phyloP scores from a whole-genome alignment of 2,329 filamentous ascomycete species.

The Rhynchosporium secalis region DNA sequence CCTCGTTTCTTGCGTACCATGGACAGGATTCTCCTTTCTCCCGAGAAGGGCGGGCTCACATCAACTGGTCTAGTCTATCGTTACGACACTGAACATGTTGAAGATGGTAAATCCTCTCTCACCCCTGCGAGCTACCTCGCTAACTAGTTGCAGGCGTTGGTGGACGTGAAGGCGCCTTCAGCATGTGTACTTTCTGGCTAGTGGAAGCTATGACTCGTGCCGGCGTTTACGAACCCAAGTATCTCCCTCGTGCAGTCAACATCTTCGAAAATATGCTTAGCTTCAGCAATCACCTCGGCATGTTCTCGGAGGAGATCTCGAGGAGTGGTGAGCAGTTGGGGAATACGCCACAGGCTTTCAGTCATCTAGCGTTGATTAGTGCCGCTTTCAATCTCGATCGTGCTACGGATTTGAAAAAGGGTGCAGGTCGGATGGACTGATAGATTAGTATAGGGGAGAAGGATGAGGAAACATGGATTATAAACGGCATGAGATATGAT shows the following conservation, averaged over 20 bases:
- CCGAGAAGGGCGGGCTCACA: constrained; percentile 74
- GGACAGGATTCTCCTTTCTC: constrained; percentile 68
- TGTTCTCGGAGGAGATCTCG: constrained; percentile 80
- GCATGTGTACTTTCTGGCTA: constrained; percentile 83
- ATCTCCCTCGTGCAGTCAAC: constrained; percentile 61
- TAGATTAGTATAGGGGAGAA: no score
- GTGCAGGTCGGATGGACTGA: neutral
- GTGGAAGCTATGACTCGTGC: constrained; percentile 76
- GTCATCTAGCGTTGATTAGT: constrained; percentile 72
- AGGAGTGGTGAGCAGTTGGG: constrained; percentile 74
- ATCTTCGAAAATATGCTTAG: constrained; percentile 77
- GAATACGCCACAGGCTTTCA: constrained; percentile 79
- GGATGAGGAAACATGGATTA: neutral
- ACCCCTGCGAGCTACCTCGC: neutral
- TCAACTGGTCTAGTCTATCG: constrained; percentile 74
- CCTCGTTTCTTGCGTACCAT: constrained; percentile 73
- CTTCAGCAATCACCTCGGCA: constrained; percentile 74
- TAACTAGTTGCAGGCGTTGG: constrained; percentile 58
- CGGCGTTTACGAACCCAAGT: constrained; percentile 63
- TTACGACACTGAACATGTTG: constrained; percentile 67
- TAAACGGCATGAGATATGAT: constrained; percentile 2
- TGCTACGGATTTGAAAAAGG: constrained; percentile 37
- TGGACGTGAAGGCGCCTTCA: constrained; percentile 73
- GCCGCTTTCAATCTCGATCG: constrained; percentile 75
- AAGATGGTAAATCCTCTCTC: constrained; percentile 56